Conservation (phyloP, 768 basidiomycete species). For the Mycena rosella region DNA sequence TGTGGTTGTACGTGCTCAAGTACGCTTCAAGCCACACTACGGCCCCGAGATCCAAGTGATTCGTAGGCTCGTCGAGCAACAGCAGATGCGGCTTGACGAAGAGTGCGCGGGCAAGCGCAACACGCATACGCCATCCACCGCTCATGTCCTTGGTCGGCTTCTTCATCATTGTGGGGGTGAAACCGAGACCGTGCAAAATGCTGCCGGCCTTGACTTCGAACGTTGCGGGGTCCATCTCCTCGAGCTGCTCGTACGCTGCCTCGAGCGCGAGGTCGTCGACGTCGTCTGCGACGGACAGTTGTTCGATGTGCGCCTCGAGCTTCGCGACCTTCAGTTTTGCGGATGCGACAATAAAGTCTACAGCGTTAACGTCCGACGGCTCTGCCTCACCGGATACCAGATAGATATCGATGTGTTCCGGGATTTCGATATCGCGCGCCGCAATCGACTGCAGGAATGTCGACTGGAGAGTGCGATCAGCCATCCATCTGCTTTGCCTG, state of each 20-base stretch:
- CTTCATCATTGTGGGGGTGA: slow-evolving; percentile 91
- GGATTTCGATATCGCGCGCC: slow-evolving; percentile 95
- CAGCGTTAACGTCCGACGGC: slow-evolving; percentile 94
- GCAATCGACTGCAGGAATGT: slow-evolving; percentile 97
- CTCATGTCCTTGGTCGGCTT: slow-evolving; percentile 99
- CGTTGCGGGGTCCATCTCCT: slow-evolving; percentile 95
- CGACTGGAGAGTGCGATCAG: slow-evolving; percentile 64
- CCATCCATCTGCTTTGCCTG: slow-evolving; percentile 12
- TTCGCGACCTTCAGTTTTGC: slow-evolving; percentile 94
- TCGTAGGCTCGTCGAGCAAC: slow-evolving; percentile 93
- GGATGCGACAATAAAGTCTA: slow-evolving; percentile 95
- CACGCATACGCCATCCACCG: slow-evolving; percentile 99
- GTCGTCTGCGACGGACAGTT: slow-evolving; percentile 88
- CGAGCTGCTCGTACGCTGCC: slow-evolving; percentile 92
- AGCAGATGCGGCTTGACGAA: slow-evolving; percentile 97
- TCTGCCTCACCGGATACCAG: slow-evolving; percentile 97
- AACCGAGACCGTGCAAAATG: slow-evolving; percentile 98
- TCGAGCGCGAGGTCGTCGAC: slow-evolving; percentile 93
- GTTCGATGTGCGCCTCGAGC: slow-evolving; percentile 94
- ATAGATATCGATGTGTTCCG: slow-evolving; percentile 96
- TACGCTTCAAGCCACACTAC: slow-evolving; percentile 99
- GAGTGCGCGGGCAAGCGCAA: slow-evolving; percentile 94
- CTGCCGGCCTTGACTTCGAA: slow-evolving; percentile 97
- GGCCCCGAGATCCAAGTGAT: slow-evolving; percentile 95
- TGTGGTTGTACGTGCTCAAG: slow-evolving; percentile 97